A percentile compares a stretch with the other conserved stretches of the same genome.
Conservation (phyloP, 2,329 filamentous ascomycete genomes). For the Exophiala lecanii-corni region DNA sequence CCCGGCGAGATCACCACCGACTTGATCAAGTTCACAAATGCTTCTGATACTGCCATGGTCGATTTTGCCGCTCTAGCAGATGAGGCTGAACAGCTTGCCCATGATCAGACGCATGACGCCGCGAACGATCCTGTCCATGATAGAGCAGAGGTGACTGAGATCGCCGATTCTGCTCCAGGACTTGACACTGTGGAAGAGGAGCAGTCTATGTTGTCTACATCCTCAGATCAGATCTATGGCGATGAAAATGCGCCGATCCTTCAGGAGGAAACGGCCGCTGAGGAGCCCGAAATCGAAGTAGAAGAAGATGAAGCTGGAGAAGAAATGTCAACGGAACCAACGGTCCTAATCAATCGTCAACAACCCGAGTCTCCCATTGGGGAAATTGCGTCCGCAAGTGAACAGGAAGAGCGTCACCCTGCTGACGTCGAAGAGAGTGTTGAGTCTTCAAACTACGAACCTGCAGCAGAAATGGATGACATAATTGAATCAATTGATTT, state of each 20-base stretch:
- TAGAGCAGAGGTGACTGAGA: neutral
- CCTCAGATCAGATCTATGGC: slow-evolving; percentile 58
- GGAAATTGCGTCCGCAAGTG: neutral
- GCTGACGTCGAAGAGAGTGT: too few relatives aligned
- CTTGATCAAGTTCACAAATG: slow-evolving; percentile 22
- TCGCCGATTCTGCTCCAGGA: neutral
- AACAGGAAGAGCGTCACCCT: neutral
- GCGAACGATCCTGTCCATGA: slow-evolving; percentile 25
- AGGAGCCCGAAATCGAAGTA: slow-evolving; percentile 1
- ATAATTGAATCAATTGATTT: slow-evolving; percentile 21
- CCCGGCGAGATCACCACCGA: slow-evolving; percentile 21
- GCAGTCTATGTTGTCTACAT: slow-evolving; percentile 45
- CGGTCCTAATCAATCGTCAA: neutral
- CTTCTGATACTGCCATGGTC: slow-evolving; percentile 24
- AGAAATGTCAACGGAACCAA: neutral
- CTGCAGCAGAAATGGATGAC: neutral
- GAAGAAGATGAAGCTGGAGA: slow-evolving; percentile 12
- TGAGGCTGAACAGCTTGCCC: slow-evolving; percentile 20
- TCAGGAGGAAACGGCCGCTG: slow-evolving; percentile 31
- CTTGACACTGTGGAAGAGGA: slow-evolving; percentile 12
- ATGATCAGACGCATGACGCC: slow-evolving; percentile 11
- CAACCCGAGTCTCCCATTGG: neutral
- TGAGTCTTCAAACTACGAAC: neutral
- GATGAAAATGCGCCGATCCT: slow-evolving; percentile 54
- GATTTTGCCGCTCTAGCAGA: slow-evolving; percentile 21